Evolutionary conservation across 192 early-diverging fungal genomes (phyloP).

Genomic region (Backusella circina): DNA sequence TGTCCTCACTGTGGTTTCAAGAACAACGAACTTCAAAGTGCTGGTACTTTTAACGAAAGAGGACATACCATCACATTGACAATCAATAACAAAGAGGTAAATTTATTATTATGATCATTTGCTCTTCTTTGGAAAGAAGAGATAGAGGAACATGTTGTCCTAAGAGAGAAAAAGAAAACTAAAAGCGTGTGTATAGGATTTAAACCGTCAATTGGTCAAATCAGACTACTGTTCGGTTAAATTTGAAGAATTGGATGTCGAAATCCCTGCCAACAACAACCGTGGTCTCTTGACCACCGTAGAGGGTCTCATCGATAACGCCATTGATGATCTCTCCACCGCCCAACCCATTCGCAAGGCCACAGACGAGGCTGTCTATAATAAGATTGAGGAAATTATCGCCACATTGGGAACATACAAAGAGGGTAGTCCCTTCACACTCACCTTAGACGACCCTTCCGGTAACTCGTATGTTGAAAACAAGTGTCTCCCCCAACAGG

Average conservation of each 20-base stretch:
- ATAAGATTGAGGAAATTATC: conserved; percentile 70
- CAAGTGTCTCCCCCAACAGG: conserved; percentile 65
- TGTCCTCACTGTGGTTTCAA: conserved; percentile 85
- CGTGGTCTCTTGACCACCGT: conserved; percentile 84
- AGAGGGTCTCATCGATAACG: conserved; percentile 77
- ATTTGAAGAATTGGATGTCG: conserved; percentile 83
- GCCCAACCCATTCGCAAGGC: conserved; percentile 81
- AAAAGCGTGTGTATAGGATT: conserved; percentile 42
- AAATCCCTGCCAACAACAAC: conserved; percentile 75
- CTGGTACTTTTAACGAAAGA: conserved; percentile 76
- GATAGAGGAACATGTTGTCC: not conserved
- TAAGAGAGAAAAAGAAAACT: not conserved
- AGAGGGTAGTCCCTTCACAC: conserved; percentile 61
- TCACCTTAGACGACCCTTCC: conserved; percentile 84
- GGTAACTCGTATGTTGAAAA: conserved; percentile 94
- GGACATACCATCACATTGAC: conserved; percentile 66
- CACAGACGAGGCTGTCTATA: conserved; percentile 59
- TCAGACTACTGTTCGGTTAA: conserved; percentile 74
- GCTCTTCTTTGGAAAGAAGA: not conserved
- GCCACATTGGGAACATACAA: conserved; percentile 56
- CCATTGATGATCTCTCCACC: conserved; percentile 75
- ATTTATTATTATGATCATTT: not conserved
- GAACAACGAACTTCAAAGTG: conserved; percentile 90
- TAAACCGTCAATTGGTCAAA: conserved; percentile 91
- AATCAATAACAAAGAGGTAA: conserved; percentile 55